Evolutionary conservation across 176 grass and related monocot genomes (phyloP), one percentile per base, ranked within the genome.

Genomic region (Cocos nucifera): DNA sequence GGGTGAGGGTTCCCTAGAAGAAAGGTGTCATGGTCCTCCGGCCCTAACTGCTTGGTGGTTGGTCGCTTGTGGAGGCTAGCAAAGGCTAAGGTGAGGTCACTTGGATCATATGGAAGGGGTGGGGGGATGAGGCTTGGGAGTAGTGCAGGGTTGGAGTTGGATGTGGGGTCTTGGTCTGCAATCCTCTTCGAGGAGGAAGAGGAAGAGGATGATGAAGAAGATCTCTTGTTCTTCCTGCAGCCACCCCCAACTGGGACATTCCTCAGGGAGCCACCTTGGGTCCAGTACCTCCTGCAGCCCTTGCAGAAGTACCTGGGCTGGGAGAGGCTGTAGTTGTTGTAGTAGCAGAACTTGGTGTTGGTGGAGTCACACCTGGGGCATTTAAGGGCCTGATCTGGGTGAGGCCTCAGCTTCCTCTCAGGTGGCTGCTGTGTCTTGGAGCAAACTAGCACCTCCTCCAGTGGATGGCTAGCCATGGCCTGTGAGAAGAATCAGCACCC

Each of bases 301-400:
- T 69, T 74, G 70, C 77, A 85, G 49, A 80, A 73, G 72, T 89
- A 89, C 70, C 78, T 73, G 2, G 80, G 80, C 28, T 92, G 88
- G 1, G 74, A 62, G n/a, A 79, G 24, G 50, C 66, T 87, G 55
- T 90, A 77, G 64, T 90, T 86, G 75, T 90, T 86, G 62, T 78
- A 78, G 75, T 86, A 90, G 75, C 87, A 90, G 62, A 90, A 90
- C 82, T 90, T 90, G 49, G 87, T 86, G 53, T 86, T 67, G 8
- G 59, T 73, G 2, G 87, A 85, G 5, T 30, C 44, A 51, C 87
- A 90, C 4, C 87, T 65, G 17, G 87, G 75, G 75, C 87, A 90
- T 0, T 59, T 39, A 22, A 84, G 69, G 32, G 28, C 71, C 22
- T 73, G 71, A 6, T 72, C 84, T 6, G 76, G 73, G 20, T 69